Percentiles rank a stretch among this genome's conserved stretches.
These are phyloP conservation scores for Colletotrichum liaoningense DNA, from an alignment of 2,329 filamentous ascomycete genomes.

Conservation along the genomic window DNA sequence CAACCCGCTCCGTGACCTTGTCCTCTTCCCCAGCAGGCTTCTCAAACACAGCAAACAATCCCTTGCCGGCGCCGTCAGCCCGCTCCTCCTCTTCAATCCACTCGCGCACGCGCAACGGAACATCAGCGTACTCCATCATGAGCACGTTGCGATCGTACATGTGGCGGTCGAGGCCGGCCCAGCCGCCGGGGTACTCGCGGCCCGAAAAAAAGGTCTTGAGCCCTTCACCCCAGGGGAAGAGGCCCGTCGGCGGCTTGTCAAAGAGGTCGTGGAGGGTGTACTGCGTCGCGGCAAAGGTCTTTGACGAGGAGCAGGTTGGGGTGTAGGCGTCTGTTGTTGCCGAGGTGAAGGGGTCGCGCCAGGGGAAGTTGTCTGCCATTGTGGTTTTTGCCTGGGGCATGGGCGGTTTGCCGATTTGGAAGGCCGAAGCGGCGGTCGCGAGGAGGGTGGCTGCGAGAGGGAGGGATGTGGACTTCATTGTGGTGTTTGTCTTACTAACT, in stretches of 20 bases:
- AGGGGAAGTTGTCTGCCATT: constrained; percentile 53
- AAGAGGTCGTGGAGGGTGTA: constrained; percentile 57
- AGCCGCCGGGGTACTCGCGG: constrained; percentile 61
- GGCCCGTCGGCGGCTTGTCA: constrained; percentile 49
- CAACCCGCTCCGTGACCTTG: constrained; percentile 51
- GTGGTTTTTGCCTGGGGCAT: constrained; percentile 44
- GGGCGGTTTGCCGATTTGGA: constrained; percentile 42
- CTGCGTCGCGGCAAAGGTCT: constrained; percentile 52
- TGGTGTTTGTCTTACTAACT: background rate
- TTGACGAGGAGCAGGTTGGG: constrained; percentile 47
- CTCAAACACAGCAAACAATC: constrained; percentile 55
- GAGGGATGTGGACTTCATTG: constrained; percentile 7
- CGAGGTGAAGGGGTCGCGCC: constrained; percentile 52
- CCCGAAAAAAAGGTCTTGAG: constrained; percentile 53
- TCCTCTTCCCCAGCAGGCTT: constrained; percentile 50
- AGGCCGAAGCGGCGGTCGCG: constrained; percentile 38
- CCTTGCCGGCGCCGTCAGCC: constrained; percentile 43
- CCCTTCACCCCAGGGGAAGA: constrained; percentile 52
- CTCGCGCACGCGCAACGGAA: constrained; percentile 56
- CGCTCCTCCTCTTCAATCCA: constrained; percentile 61
- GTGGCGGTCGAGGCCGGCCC: constrained; percentile 64
- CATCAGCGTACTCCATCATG: constrained; percentile 56
- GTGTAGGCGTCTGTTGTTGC: constrained; percentile 43
- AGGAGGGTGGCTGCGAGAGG: constrained; percentile 24
- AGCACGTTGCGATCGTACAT: constrained; percentile 60